phyloP scores from a whole-genome alignment of 2,329 filamentous ascomycete genomes.

The Calycina marina region DNA sequence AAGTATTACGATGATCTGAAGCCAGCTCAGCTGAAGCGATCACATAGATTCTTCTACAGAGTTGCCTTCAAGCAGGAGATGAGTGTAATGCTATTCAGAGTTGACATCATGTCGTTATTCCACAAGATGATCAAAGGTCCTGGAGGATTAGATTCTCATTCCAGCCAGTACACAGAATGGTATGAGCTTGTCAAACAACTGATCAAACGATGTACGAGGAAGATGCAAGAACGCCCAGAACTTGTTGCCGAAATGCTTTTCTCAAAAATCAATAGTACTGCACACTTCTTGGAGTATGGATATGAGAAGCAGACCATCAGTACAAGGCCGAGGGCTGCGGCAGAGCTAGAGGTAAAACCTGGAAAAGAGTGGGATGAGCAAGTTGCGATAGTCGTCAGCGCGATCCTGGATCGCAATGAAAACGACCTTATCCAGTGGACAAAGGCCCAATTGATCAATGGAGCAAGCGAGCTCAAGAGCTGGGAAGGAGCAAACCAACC shows the following conservation, averaged over 20 bases:
- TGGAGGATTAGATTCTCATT: conserved; percentile 53
- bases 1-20: conserved; percentile 70
- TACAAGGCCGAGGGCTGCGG: conserved; percentile 53
- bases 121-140: conserved; percentile 88
- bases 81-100: conserved; percentile 72
- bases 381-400: conserved; percentile 65
- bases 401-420: conserved; percentile 67
- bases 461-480: conserved; percentile 55
- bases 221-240: conserved; percentile 72
- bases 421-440: conserved; percentile 69
- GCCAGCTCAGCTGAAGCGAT: conserved; percentile 70
- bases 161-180: conserved; percentile 71
- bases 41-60: conserved; percentile 87
- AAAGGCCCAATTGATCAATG: conserved; percentile 52
- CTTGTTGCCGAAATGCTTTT: conserved; percentile 87
- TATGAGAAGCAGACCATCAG: conserved; percentile 64
- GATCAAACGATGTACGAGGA: conserved; percentile 66
- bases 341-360: conserved; percentile 70
- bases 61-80: conserved; percentile 91
- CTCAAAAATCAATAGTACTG: conserved; percentile 72
- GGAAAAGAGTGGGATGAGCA: conserved; percentile 48
- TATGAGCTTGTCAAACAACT: conserved; percentile 78
- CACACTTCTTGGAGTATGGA: conserved; percentile 82
- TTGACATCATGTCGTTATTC: conserved; percentile 81
- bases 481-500: conserved; percentile 64